A percentile compares a stretch with the other conserved stretches of the same genome.
These are phyloP conservation scores for Porogramme epimiltina DNA, from an alignment of 1,284 basidiomycete species.

Conservation along the genomic window DNA sequence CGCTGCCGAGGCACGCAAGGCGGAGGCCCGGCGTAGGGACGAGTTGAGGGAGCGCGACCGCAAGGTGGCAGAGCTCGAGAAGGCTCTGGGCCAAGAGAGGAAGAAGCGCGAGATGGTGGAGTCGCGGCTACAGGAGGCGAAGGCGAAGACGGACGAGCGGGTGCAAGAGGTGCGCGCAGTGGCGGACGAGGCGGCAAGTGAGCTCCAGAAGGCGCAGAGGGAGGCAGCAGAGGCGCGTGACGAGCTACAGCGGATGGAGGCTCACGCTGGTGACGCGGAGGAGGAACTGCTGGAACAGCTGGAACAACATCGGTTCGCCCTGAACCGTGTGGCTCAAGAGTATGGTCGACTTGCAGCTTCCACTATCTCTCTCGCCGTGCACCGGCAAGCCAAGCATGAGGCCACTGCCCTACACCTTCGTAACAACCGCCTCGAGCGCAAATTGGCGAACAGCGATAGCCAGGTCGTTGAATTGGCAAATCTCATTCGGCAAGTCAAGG, in stretches of 20 bases:
- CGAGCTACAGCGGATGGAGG: conserved; percentile 25
- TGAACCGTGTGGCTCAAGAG: conserved; percentile 52
- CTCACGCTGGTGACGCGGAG: conserved; percentile 36
- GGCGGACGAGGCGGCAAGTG: conserved; percentile 36
- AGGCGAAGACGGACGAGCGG: conserved; percentile 46
- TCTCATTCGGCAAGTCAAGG: conserved; percentile 58
- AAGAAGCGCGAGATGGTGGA: conserved; percentile 52
- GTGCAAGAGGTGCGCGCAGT: conserved; percentile 36
- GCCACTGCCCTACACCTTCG: conserved; percentile 43
- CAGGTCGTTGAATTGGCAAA: conserved; percentile 67
- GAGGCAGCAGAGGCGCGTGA: conserved; percentile 36
- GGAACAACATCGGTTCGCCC: conserved; percentile 45
- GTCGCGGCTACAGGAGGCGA: conserved; percentile 43
- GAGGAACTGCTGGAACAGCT: conserved; percentile 50
- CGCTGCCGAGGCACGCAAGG: conserved; percentile 51
- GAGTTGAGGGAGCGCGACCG: conserved; percentile 57
- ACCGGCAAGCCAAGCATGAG: conserved; percentile 48
- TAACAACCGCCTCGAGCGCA: conserved; percentile 59
- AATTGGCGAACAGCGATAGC: conserved; percentile 64
- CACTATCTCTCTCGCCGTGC: conserved; percentile 43
- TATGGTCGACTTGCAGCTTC: conserved; percentile 59
- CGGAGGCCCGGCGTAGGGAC: conserved; percentile 52
- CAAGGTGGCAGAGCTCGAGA: conserved; percentile 59
- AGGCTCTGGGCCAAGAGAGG: conserved; percentile 47
- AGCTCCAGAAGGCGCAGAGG: conserved; percentile 37